A percentile compares a stretch with the other conserved stretches of the same genome.
These are phyloP conservation scores for Aspergillus novoparasiticus DNA, from an alignment of 2,329 filamentous ascomycete genomes.

Conservation along the genomic window DNA sequence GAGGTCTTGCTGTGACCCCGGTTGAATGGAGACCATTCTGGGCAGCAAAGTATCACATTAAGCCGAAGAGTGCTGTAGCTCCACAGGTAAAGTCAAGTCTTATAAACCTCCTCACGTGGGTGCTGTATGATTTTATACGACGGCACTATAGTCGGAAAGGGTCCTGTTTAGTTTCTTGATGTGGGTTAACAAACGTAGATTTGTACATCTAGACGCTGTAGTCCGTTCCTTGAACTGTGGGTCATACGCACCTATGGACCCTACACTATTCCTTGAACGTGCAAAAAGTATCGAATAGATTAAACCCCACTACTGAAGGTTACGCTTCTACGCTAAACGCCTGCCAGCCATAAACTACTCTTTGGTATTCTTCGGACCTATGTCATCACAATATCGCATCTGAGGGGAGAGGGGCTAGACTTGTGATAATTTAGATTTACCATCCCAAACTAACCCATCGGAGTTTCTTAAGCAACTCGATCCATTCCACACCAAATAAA, in stretches of 20 bases:
- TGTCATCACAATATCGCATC: not conserved
- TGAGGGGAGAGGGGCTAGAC: not conserved
- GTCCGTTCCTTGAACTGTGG: not conserved
- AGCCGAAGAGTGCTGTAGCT: not conserved
- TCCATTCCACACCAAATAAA: not conserved
- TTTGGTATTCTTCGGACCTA: not conserved
- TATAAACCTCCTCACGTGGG: not conserved
- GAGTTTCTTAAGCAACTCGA: not conserved
- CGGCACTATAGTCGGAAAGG: not conserved
- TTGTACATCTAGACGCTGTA: no score
- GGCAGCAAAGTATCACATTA: not conserved
- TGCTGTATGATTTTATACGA: not conserved
- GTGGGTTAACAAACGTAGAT: not conserved
- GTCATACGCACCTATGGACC: not conserved
- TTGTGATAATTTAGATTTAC: not conserved
- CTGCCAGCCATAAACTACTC: not conserved
- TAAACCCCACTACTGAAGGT: not conserved
- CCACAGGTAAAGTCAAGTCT: not conserved
- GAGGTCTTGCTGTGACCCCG: not conserved
- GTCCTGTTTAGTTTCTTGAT: not conserved
- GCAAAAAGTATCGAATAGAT: not conserved
- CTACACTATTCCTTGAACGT: not conserved
- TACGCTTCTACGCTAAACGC: not conserved
- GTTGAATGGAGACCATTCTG: not conserved
- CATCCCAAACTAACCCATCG: not conserved